These are phyloP conservation scores for Termitomyces sp. DNA, from an alignment of 768 basidiomycete species.

Conservation along the genomic window DNA sequence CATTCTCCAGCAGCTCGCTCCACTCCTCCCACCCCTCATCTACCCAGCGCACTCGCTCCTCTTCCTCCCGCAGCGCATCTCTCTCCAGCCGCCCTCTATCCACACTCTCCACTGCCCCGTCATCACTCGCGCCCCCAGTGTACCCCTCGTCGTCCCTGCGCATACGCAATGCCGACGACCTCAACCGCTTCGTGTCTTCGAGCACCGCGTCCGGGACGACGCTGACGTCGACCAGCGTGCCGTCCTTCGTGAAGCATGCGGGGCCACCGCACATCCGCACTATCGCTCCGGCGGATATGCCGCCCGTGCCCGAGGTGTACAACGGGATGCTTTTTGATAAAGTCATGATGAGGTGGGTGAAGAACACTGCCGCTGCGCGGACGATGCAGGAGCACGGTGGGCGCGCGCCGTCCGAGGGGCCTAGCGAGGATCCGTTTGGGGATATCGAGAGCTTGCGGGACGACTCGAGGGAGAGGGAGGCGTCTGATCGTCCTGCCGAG, in stretches of 20 bases:
- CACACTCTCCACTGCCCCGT: slow-evolving; percentile 12
- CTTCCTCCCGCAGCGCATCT: slow-evolving; percentile 20
- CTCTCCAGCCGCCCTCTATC: slow-evolving; percentile 21
- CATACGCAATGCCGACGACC: slow-evolving; percentile 57
- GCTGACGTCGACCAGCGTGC: slow-evolving; percentile 62
- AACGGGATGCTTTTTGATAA: slow-evolving; percentile 89
- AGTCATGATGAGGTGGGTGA: slow-evolving; percentile 82
- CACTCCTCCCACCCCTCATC: slow-evolving; percentile 15
- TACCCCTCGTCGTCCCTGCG: slow-evolving; percentile 51
- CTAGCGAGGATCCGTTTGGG: slow-evolving; percentile 85
- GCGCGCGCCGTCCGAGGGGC: slow-evolving; percentile 31
- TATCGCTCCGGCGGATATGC: slow-evolving; percentile 78
- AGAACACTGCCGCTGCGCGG: slow-evolving; percentile 42
- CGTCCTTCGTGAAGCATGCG: slow-evolving; percentile 80
- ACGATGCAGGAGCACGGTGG: slow-evolving; percentile 23
- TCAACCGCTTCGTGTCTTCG: slow-evolving; percentile 87
- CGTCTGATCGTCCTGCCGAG: slow-evolving; percentile 18
- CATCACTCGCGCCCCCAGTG: slow-evolving; percentile 29
- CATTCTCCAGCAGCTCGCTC: slow-evolving; percentile 12
- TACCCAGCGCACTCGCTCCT: slow-evolving; percentile 13
- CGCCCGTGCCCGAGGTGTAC: slow-evolving; percentile 66
- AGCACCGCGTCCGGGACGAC: slow-evolving; percentile 80
- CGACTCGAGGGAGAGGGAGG: slow-evolving; percentile 36
- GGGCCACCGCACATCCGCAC: slow-evolving; percentile 75
- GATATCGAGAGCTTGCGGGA: slow-evolving; percentile 85